Evolutionary conservation across 306 rosid species (phyloP), one percentile per base, ranked within the genome.

Genomic region (Pyrus communis): DNA sequence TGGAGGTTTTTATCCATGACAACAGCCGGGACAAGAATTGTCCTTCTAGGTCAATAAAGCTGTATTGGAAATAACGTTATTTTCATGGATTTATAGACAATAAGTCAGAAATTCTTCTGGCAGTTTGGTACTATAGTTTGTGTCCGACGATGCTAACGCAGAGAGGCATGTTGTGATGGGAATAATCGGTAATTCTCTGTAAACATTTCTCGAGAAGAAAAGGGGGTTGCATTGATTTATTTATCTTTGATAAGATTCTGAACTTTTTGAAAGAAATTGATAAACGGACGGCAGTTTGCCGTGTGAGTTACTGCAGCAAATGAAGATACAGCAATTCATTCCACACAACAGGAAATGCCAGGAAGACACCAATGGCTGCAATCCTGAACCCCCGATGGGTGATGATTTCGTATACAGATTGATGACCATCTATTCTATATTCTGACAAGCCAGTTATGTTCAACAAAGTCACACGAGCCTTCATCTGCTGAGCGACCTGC

Each of bases 351-450:
- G 97, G 97, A 76, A 76, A 95, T 93, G 35, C 98, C 97, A 28
- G 98, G 98, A 82, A 92, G 93, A 73, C 98, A 95, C 98, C 98
- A 95, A 84, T 90, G 98, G 80, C 98, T 95, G 78, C 98, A 95
- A 78, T 95, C 99, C 86, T 92, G 93, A 84, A 83, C 54, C 12
- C 66, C 71, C 11, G 84, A 80, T 12, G 87, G 67, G 46, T 51
- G 64, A 9, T 71, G 60, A 58, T 86, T 86, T 3, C 99, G 59
- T 87, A 88, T 11, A 82, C 52, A 15, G 97, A 92, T 66, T 97
- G 99, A 74, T 92, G 99, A 15, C 90, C 97, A 78, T 95, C 97
- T 67, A 89, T 81, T 58, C 98, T 84, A 73, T 84, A 88, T 57
- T 83, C 86, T 18, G 99, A 92, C 73, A 92, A 90, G 73, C 88